phyloP scores from a whole-genome alignment of 768 basidiomycete genomes.

The Lentinula edodes region DNA sequence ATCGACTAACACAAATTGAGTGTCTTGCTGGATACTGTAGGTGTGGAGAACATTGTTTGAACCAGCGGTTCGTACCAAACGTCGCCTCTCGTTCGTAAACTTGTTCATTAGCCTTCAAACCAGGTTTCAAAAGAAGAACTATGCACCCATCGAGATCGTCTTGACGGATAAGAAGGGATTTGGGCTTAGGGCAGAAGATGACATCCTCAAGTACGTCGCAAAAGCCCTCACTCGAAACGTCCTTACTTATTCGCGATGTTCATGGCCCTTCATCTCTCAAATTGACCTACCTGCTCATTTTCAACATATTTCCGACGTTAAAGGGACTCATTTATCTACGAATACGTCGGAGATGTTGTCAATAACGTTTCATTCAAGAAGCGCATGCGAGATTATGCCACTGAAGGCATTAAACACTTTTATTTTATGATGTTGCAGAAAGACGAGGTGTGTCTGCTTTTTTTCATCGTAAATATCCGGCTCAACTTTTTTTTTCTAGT shows the following conservation, averaged over 20 bases:
- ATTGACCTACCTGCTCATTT: background rate
- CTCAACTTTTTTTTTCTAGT: slow-evolving; percentile 39
- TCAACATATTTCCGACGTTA: background rate
- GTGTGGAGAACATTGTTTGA: slow-evolving; percentile 76
- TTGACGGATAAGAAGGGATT: slow-evolving; percentile 94
- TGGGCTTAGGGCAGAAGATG: slow-evolving; percentile 75
- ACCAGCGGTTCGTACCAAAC: slow-evolving; percentile 70
- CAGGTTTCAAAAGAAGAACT: slow-evolving; percentile 85
- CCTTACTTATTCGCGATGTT: slow-evolving; percentile 9
- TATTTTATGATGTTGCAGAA: slow-evolving; percentile 99
- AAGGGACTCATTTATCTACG: slow-evolving; percentile 92
- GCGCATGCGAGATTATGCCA: slow-evolving; percentile 90
- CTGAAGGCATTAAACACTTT: slow-evolving; percentile 92
- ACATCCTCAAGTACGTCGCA: slow-evolving; percentile 54
- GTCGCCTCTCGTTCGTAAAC: background rate
- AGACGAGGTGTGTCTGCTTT: slow-evolving; percentile 67
- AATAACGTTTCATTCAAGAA: slow-evolving; percentile 82
- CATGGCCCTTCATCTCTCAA: background rate
- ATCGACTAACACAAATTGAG: slow-evolving; percentile 94
- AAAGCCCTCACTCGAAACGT: background rate
- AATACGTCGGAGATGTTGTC: slow-evolving; percentile 97
- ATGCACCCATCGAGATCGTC: slow-evolving; percentile 85
- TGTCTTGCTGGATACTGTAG: slow-evolving; percentile 89
- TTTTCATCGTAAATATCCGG: background rate
- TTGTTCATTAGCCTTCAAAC: slow-evolving; percentile 5